Evolutionary conservation across 495 filamentous ascomycete species (phyloP), one percentile per base, ranked within the genome.

Genomic region (Trichoderma virens): DNA sequence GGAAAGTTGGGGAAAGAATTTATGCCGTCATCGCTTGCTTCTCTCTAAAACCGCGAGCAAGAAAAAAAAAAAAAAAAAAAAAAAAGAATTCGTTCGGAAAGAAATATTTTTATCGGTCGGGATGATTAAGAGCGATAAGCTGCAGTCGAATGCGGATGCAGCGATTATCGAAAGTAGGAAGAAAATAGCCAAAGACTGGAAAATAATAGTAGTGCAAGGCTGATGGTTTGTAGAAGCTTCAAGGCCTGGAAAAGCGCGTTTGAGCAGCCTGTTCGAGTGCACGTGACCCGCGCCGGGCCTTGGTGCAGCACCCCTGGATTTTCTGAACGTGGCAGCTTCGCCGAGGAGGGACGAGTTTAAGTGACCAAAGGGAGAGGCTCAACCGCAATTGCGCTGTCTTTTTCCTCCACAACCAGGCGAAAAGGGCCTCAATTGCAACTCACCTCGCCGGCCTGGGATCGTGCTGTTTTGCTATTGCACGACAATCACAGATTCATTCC

Each of bases 251-350:
- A 56, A 56, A 56, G 51, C 61, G 69, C 65, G 68, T 72, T 62
- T 38, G 56, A 18, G 66, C 64, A 35, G 60, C 47, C 43, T 20
- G 64, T 41, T 56, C n/a, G 18, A 13, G 34, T 35, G 64, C 68
- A 75, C 74, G 71, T 70, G 72, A 73, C 67, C 20, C 43, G 0
- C 43, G 0, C 18, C 43, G 4, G 16, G 23, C 51, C 66, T 39
- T 32, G 66, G 69, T 72, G 69, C 72, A 71, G 51, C n/a, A 35
- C 65, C 64, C 60, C 51, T 56, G 51, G 51, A 70, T 65, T 78
- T 74, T 70, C 68, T 73, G 75, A 76, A 79, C 78, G 78, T 80
- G 78, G 78, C 78, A 78, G 72, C 74, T 78, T 79, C 25, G 8
- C 51, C 51, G 23, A 8, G 51, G 23, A 28, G 8, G 25, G 51